Base-by-base conservation (phyloP, 2,329 filamentous ascomycete genomes). In the Exophiala viscosa region DNA sequence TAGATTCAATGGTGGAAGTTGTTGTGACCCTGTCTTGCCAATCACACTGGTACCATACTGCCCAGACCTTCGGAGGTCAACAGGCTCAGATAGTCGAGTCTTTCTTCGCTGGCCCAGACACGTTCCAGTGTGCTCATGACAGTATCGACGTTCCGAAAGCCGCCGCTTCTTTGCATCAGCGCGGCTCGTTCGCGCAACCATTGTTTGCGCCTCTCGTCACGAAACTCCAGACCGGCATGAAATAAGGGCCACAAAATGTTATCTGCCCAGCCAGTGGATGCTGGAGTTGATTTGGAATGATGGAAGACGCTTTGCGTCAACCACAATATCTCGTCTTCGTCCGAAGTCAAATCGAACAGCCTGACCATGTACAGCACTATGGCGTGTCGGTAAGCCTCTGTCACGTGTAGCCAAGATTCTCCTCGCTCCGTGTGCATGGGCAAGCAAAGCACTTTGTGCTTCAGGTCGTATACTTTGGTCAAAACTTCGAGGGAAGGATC, bases 171-270 rank as follows among this genome's bases (percentile, higher is more conserved):
- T 52, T 46, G 49, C 49, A 52, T 52, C 9, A 17, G 33, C 8
- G 8, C 20, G 5, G 43, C 20, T 41, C 43, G 15, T 10, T 46
- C 43, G 11, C 49, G 33, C 9, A 52, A 6, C 49, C 42, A 47
- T 11, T 20, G 7, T 17, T 41, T 11, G 9, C 35, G 32, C 9
- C 41, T 31, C 11, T 20, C 34, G 14, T 52, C 49, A 3, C 42
- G 41, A 14, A 52, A 9, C 11, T 52, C 49, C 9, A 52, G 13
- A 1, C 33, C 49, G 3, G 42, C 49, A 28, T 52, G 49, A 31
- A 52, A 52, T n/a, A 52, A 18, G 31, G 49, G 49, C 49, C 49
- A 52, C 3, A 52, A 34, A 7, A 52, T 15, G 13, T 52, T 32
- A 34, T 52, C 35, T 9, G 49, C 13, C 49, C 49, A 52, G 7